A percentile compares a stretch with the other conserved stretches of the same genome.
Conservation (phyloP, 78 protist species). For the Cavenderia fasciculata region DNA sequence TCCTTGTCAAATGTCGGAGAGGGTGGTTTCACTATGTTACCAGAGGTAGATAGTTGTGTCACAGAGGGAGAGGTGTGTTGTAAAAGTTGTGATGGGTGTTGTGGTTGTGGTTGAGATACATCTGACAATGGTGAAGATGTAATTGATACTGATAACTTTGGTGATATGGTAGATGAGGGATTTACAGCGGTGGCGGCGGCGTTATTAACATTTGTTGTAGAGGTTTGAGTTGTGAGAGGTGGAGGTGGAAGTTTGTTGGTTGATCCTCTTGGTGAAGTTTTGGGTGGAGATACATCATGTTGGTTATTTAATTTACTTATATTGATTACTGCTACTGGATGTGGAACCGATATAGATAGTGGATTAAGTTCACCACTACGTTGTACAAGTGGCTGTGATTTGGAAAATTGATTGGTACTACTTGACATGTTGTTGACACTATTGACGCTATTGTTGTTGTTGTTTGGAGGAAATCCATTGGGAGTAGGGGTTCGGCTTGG, state of each 20-base stretch:
- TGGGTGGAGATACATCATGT: constrained; percentile 48
- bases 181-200: background rate
- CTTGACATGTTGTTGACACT: background rate
- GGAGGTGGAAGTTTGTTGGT: background rate
- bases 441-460: constrained; percentile 16
- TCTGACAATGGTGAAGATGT: background rate
- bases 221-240: background rate
- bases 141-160: background rate
- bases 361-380: background rate
- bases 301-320: constrained; percentile 15
- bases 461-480: background rate
- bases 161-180: constrained; percentile 14
- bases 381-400: background rate
- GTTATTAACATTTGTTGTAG: background rate
- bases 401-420: background rate
- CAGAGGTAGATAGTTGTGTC: constrained; percentile 9
- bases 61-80: too few species aligned
- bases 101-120: background rate
- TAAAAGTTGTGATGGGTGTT: too few species aligned
- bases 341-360: background rate
- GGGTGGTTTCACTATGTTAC: constrained; percentile 32
- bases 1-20: constrained; percentile 67
- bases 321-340: constrained; percentile 17
- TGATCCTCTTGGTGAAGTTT: constrained; percentile 32
- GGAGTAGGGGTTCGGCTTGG: constrained; percentile 73